Conservation (phyloP, 2,329 filamentous ascomycete species). For the Penicillium sp. region DNA sequence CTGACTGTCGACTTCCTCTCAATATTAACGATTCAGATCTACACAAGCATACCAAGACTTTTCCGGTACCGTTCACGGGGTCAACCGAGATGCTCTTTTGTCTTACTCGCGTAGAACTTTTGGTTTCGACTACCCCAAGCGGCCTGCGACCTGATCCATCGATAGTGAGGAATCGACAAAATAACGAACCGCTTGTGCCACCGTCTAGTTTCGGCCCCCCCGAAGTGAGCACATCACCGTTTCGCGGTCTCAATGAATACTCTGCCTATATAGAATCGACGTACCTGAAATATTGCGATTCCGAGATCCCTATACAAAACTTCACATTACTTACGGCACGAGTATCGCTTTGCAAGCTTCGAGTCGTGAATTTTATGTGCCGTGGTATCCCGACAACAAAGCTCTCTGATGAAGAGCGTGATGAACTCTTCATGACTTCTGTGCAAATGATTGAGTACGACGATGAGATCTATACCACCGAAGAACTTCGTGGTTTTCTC, state of each 20-base stretch:
- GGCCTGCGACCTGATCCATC: conserved; percentile 5
- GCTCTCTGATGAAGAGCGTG: conserved; percentile 42
- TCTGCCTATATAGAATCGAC: conserved; percentile 57
- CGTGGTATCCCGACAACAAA: neutral
- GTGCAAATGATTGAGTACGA: conserved; percentile 62
- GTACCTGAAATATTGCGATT: conserved; percentile 59
- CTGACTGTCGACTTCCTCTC: conserved; percentile 17
- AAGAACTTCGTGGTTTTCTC: conserved; percentile 53
- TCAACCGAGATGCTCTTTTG: conserved; percentile 46
- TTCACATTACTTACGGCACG: conserved; percentile 61
- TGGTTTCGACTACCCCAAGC: conserved; percentile 4
- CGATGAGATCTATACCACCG: conserved; percentile 55
- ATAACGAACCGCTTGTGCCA: neutral
- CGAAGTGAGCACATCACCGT: neutral
- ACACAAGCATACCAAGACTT: conserved; percentile 32
- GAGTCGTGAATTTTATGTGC: conserved; percentile 14
- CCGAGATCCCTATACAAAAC: conserved; percentile 59
- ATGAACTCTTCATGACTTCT: conserved; percentile 56
- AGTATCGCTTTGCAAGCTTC: conserved; percentile 47
- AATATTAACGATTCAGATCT: conserved; percentile 28
- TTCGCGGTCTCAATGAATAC: conserved; percentile 51
- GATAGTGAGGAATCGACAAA: conserved; percentile 17
- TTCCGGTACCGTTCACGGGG: conserved; percentile 27
- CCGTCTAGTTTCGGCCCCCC: neutral
- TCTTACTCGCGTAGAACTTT: conserved; percentile 25